Evolutionary conservation across 202 grass and related monocot genomes (phyloP).

Genomic region (Zizania palustris): DNA sequence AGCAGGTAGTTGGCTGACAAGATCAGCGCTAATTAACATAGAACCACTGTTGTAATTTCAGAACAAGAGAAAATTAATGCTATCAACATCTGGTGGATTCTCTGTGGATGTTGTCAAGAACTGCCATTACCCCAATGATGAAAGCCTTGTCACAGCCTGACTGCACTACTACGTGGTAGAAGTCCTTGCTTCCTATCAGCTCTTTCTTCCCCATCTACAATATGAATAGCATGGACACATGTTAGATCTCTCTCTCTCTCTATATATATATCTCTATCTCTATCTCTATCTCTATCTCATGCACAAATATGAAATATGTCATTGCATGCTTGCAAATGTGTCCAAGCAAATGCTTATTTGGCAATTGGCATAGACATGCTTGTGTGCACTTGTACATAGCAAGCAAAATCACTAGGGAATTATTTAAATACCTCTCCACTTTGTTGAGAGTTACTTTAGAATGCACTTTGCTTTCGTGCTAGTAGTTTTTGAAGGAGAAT

Average conservation of each 20-base stretch:
- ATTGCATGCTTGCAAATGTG: neutral
- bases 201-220: conserved; percentile 59
- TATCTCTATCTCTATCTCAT: neutral
- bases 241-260: conserved; percentile 28
- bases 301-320: conserved; percentile 10
- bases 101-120: conserved; percentile 90
- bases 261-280: neutral
- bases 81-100: conserved; percentile 88
- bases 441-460: neutral
- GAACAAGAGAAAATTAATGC: conserved; percentile 22
- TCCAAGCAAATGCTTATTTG: conserved; percentile 8
- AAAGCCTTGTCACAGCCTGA: conserved; percentile 85
- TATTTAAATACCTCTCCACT: conserved; percentile 12
- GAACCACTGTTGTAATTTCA: neutral
- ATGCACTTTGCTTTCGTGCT: neutral
- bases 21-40: conserved; percentile 27
- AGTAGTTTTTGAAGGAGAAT: too few species aligned
- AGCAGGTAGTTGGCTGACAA: conserved; percentile 13
- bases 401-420: conserved; percentile 20
- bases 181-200: conserved; percentile 60
- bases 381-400: neutral
- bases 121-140: conserved; percentile 74
- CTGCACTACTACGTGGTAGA: conserved; percentile 76
- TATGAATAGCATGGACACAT: conserved; percentile 10
- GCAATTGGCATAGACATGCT: neutral